A percentile compares a stretch with the other conserved stretches of the same genome.
These are phyloP conservation scores for Pythium chondricola DNA, from an alignment of 352 stramenopile species.

Conservation along the genomic window DNA sequence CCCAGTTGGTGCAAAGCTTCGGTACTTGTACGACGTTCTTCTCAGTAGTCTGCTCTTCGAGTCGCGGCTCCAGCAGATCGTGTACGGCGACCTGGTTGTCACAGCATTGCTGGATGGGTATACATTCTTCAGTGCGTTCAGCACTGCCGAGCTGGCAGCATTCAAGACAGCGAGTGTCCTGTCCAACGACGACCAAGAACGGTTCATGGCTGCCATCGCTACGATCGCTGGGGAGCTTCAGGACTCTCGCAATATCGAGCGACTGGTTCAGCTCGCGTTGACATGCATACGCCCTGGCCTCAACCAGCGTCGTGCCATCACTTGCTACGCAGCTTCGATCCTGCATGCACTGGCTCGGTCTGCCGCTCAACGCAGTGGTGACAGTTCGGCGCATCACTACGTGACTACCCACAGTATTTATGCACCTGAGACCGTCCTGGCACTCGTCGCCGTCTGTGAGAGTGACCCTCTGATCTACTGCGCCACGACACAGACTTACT, in stretches of 20 bases:
- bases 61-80: slow-evolving; percentile 48
- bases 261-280: slow-evolving; percentile 44
- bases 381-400: too few species aligned
- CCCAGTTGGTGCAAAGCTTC: slow-evolving; percentile 31
- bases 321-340: slow-evolving; percentile 37
- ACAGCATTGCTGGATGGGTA: slow-evolving; percentile 48
- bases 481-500: slow-evolving; percentile 53
- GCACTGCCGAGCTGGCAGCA: slow-evolving; percentile 10
- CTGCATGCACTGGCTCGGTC: slow-evolving; percentile 51
- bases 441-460: slow-evolving; percentile 50
- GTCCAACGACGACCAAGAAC: slow-evolving; percentile 54
- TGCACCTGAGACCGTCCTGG: slow-evolving; percentile 29
- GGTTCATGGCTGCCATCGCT: slow-evolving; percentile 62
- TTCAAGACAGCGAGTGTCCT: slow-evolving; percentile 38
- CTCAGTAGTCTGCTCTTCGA: slow-evolving; percentile 71
- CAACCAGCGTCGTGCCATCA: slow-evolving; percentile 28
- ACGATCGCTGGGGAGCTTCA: slow-evolving; percentile 60
- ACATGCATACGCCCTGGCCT: slow-evolving; percentile 29
- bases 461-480: slow-evolving; percentile 18
- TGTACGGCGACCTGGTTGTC: slow-evolving; percentile 54
- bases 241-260: slow-evolving; percentile 48
- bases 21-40: slow-evolving; percentile 56
- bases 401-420: slow-evolving; percentile 45
- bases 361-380: slow-evolving; percentile 47
- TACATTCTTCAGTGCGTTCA: slow-evolving; percentile 31